phyloP scores from a whole-genome alignment of 2,329 filamentous ascomycete genomes.

The Hypoxylon sp. region DNA sequence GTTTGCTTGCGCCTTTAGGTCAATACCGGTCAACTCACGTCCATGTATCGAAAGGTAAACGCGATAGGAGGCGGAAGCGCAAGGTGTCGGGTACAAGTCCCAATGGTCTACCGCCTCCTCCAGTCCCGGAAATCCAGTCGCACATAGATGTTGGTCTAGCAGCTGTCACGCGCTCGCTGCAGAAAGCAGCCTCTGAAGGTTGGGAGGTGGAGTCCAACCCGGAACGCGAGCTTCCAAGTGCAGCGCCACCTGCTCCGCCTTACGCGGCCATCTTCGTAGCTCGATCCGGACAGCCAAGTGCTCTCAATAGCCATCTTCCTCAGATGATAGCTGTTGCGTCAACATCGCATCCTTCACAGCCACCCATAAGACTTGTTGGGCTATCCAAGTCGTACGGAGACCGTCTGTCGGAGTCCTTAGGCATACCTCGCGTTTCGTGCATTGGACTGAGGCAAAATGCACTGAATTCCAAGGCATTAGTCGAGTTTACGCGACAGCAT shows the following conservation, averaged over 20 bases:
- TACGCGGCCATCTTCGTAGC: conserved; percentile 70
- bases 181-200: conserved; percentile 53
- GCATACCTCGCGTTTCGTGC: conserved; percentile 73
- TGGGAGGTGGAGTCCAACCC: not conserved
- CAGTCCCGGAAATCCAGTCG: conserved; percentile 64
- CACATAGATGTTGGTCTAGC: conserved; percentile 74
- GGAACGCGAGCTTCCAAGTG: conserved; percentile 8
- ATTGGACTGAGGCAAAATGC: conserved; percentile 69
- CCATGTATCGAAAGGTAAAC: conserved; percentile 70
- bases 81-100: conserved; percentile 45
- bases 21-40: conserved; percentile 67
- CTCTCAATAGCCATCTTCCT: conserved; percentile 71
- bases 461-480: conserved; percentile 66
- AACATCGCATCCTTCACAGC: conserved; percentile 52
- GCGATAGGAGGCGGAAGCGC: conserved; percentile 65
- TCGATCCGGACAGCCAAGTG: conserved; percentile 66
- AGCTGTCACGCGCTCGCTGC: conserved; percentile 70
- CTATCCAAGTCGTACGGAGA: conserved; percentile 71
- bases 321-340: conserved; percentile 66
- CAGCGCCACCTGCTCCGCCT: conserved; percentile 18
- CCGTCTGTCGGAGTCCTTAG: conserved; percentile 67
- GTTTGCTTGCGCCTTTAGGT: conserved; percentile 73
- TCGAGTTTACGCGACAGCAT: conserved; percentile 65
- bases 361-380: conserved; percentile 68
- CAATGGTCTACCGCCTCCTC: conserved; percentile 46